phyloP scores from a whole-genome alignment of 2,329 filamentous ascomycete genomes.

The Calonectria pseudoreteaudii region DNA sequence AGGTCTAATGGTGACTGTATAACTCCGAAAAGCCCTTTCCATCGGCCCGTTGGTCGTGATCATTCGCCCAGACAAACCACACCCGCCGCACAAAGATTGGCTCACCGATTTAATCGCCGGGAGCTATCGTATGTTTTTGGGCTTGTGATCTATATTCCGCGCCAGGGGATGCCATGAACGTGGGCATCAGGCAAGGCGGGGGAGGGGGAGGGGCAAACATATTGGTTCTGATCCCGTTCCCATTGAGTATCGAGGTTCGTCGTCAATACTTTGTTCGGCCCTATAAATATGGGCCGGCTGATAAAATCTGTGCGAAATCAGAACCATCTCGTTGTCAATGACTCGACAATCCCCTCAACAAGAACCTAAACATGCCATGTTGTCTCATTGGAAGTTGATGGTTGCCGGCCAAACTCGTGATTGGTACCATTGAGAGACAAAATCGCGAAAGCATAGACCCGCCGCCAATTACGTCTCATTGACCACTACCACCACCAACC shows the following conservation, averaged over 20 bases:
- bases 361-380: not conserved
- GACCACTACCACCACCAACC: constrained; percentile 4
- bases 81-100: constrained; percentile 7
- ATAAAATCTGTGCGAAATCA: not conserved
- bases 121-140: constrained; percentile 33
- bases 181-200: constrained; percentile 41
- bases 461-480: not conserved
- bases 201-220: constrained; percentile 34
- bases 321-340: not conserved
- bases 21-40: not conserved
- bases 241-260: not conserved
- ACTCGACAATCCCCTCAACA: constrained; percentile 11
- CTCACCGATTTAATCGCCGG: constrained; percentile 26
- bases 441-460: constrained; percentile 2
- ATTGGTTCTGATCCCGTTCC: not conserved
- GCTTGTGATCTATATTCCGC: constrained; percentile 39
- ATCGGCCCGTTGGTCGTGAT: constrained; percentile 3
- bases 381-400: constrained; percentile 1
- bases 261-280: not conserved
- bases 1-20: constrained; percentile 5
- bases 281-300: not conserved
- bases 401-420: constrained; percentile 2
- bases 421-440: constrained; percentile 6
- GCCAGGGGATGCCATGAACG: constrained; percentile 28
- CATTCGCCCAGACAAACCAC: constrained; percentile 17